Evolutionary conservation across 75 land plant genomes (phyloP), one percentile per base, ranked within the genome.

Genomic region (Cryptomeria japonica): DNA sequence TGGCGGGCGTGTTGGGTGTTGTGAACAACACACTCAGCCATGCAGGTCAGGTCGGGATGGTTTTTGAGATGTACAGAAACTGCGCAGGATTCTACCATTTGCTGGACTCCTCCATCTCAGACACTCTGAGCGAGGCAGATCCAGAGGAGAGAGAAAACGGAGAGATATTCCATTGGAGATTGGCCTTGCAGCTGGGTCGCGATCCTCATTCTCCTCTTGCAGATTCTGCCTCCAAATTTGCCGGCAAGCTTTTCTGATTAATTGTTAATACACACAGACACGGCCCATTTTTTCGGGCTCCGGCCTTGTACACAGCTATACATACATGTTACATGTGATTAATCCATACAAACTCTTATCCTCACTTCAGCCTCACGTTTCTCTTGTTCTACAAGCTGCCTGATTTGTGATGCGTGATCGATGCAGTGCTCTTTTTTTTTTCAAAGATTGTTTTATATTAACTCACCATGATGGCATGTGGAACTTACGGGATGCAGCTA

Each of bases 61-160:
- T 95, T 77, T 91, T 90, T 64, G 96, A 95, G 90, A 89, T 95
- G 94, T 94, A 91, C 82, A 42, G 95, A n/a, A 90, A 87, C 88
- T 89, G 90, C 31, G 94, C 92, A 2, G 96, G 96, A 1, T 90
- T 78, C 34, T 95, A 93, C 88, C 56, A 83, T 56, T 86, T 84
- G 15, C 61, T 94, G 86, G 86, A 93, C 87, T 93, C 92, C 73
- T 56, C 88, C 56, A 94, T 95, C 77, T 88, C 91, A 80, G 61
- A 82, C 6, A 91, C 87, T 3, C 11, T 95, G 72, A 76, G 28
- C 68, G 89, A 88, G 46, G 32, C 49, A 38, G 87, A 93, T 31
- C 87, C 82, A 12, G 86, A 46, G 80, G 79, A 32, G 42, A 91
- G 92, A 61, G 92, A 93, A 75, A 87, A 93, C 28, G 92, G 92